These are phyloP conservation scores for Pleurotus tuber-regium DNA, from an alignment of 768 basidiomycete species.

Conservation along the genomic window DNA sequence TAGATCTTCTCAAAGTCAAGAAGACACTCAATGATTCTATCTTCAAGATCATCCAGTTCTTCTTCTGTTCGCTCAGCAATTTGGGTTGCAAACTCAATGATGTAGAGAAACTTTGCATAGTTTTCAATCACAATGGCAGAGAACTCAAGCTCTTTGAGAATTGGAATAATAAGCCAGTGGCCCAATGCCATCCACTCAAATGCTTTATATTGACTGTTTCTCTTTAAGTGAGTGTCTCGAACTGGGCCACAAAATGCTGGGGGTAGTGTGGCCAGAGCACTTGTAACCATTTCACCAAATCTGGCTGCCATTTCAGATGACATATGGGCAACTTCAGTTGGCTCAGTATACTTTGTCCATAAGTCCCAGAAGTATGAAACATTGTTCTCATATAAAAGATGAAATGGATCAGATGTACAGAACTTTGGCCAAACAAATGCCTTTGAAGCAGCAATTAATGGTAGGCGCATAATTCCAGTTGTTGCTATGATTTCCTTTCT, in stretches of 20 bases:
- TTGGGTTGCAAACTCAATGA: conserved; percentile 29
- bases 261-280: conserved; percentile 26
- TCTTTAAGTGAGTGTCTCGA: conserved; percentile 25
- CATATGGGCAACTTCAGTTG: too few relatives aligned
- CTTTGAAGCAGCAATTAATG: conserved; percentile 25
- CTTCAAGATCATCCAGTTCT: conserved; percentile 19
- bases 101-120: conserved; percentile 23
- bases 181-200: conserved; percentile 35
- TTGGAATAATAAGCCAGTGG: conserved; percentile 34
- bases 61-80: conserved; percentile 11
- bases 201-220: conserved; percentile 32
- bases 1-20: conserved; percentile 24
- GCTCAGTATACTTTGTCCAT: too few relatives aligned
- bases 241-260: conserved; percentile 30
- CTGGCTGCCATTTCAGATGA: too few relatives aligned
- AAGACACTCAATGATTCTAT: conserved; percentile 23
- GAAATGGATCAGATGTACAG: conserved; percentile 33
- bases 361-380: too few relatives aligned
- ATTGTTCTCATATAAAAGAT: conserved; percentile 32
- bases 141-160: conserved; percentile 27
- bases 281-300: conserved; percentile 22
- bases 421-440: conserved; percentile 30
- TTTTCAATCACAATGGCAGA: conserved; percentile 22
- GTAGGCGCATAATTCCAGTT: conserved; percentile 25
- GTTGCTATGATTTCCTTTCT: conserved; percentile 16